Evolutionary conservation across 345 rosid species (phyloP).

Genomic region (Eucalyptus grandis): DNA sequence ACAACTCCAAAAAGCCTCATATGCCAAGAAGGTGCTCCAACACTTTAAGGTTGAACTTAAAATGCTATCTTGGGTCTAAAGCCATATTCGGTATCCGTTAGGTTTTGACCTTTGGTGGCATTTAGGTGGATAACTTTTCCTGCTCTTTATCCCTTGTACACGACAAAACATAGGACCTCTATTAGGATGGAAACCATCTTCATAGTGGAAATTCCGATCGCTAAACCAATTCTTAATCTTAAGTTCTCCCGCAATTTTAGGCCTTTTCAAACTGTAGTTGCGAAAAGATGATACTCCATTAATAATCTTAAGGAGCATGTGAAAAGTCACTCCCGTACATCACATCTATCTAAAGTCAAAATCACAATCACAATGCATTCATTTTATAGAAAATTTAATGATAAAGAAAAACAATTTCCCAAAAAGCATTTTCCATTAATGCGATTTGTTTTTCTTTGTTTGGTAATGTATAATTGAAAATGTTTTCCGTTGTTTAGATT

Average conservation of each 20-base stretch:
- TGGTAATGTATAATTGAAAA: fast-evolving
- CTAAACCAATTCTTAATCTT: neutral
- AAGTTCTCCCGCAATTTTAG: neutral
- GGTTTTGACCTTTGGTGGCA: neutral
- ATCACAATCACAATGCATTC: fast-evolving
- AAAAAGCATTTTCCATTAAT: fast-evolving
- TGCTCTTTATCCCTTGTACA: neutral
- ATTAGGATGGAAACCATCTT: neutral
- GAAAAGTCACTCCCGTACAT: fast-evolving
- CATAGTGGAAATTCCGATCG: neutral
- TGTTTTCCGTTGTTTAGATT: fast-evolving
- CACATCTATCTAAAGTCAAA: fast-evolving
- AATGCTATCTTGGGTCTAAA: neutral
- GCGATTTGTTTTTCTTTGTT: fast-evolving
- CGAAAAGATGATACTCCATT: neutral
- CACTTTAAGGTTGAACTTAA: neutral
- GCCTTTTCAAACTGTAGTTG: fast-evolving
- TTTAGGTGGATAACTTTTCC: neutral
- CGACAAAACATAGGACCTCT: neutral
- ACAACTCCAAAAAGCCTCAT: neutral
- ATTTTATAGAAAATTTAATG: fast-evolving
- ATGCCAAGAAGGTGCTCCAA: neutral
- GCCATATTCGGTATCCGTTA: neutral
- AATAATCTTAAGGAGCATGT: neutral
- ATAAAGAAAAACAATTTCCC: no score